Evolutionary conservation across 306 rosid species (phyloP).

Genomic region (Lagenaria siceraria): DNA sequence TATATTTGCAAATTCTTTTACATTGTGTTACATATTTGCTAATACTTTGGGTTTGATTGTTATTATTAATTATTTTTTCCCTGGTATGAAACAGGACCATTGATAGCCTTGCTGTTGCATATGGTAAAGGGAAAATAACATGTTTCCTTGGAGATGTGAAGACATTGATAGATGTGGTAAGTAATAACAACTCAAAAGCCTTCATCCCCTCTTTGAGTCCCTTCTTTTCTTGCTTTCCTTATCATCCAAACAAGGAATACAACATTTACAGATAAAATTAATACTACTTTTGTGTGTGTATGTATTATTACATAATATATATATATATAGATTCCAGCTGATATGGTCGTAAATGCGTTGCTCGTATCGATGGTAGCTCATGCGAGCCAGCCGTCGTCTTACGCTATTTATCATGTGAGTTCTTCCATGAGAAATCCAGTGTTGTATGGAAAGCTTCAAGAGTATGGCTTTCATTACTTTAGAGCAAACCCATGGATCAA

Average conservation of each 20-base stretch:
- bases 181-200: conserved; percentile 5
- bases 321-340: conserved; percentile 59
- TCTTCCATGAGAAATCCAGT: conserved; percentile 48
- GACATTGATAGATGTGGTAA: conserved; percentile 43
- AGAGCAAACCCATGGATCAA: conserved; percentile 56
- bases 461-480: conserved; percentile 36
- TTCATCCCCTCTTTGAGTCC: neutral
- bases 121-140: conserved; percentile 66
- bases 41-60: no score
- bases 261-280: no score
- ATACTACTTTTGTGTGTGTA: no score
- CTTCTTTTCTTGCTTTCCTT: no score
- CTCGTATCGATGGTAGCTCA: conserved; percentile 52
- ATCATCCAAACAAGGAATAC: no score
- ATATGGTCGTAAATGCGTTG: conserved; percentile 67
- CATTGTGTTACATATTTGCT: no score
- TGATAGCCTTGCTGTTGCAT: conserved; percentile 59
- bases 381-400: conserved; percentile 21
- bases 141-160: conserved; percentile 52
- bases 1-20: no score
- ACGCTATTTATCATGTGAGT: conserved; percentile 48
- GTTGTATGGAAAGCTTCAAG: conserved; percentile 21
- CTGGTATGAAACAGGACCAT: conserved; percentile 41
- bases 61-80: neutral
- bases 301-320: neutral